Evolutionary conservation across 768 basidiomycete genomes (phyloP).

Genomic region (Tricholoma furcatifolium): DNA sequence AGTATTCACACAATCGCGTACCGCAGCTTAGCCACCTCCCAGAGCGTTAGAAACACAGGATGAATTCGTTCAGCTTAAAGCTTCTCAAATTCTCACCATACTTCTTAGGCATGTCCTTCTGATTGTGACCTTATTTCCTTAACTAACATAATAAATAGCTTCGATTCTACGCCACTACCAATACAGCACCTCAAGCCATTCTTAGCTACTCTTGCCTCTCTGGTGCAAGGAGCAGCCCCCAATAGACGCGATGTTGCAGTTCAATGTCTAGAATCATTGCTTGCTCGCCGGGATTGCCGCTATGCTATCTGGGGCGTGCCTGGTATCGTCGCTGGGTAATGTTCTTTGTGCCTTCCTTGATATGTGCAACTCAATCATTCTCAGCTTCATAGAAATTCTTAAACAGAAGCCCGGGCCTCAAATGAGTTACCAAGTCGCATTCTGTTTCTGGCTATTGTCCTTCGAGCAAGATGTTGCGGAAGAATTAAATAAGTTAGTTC

Average conservation of each 20-base stretch:
- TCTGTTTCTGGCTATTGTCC: slow-evolving; percentile 92
- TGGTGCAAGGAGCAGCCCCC: slow-evolving; percentile 57
- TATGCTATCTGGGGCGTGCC: slow-evolving; percentile 78
- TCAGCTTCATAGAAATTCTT: slow-evolving; percentile 80
- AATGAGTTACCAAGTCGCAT: slow-evolving; percentile 92
- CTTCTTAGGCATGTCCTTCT: slow-evolving; percentile 65
- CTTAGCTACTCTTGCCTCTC: slow-evolving; percentile 53
- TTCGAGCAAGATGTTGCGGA: slow-evolving; percentile 87
- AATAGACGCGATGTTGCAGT: slow-evolving; percentile 88
- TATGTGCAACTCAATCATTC: background rate
- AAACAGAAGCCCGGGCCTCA: slow-evolving; percentile 83
- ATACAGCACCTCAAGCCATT: slow-evolving; percentile 59
- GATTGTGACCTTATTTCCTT: background rate
- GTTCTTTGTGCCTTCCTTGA: background rate
- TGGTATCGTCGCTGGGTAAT: slow-evolving; percentile 67
- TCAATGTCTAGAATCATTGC: slow-evolving; percentile 83
- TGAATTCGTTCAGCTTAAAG: slow-evolving; percentile 93
- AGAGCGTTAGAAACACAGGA: slow-evolving; percentile 85
- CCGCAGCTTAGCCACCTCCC: slow-evolving; percentile 12
- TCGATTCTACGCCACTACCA: slow-evolving; percentile 47
- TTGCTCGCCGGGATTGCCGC: slow-evolving; percentile 80
- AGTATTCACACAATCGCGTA: slow-evolving; percentile 6
- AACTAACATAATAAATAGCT: slow-evolving; percentile 30
- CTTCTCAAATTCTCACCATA: slow-evolving; percentile 83
- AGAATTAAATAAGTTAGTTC: slow-evolving; percentile 78